Conservation (phyloP, 768 basidiomycete species). For the Harrya chromipes region DNA sequence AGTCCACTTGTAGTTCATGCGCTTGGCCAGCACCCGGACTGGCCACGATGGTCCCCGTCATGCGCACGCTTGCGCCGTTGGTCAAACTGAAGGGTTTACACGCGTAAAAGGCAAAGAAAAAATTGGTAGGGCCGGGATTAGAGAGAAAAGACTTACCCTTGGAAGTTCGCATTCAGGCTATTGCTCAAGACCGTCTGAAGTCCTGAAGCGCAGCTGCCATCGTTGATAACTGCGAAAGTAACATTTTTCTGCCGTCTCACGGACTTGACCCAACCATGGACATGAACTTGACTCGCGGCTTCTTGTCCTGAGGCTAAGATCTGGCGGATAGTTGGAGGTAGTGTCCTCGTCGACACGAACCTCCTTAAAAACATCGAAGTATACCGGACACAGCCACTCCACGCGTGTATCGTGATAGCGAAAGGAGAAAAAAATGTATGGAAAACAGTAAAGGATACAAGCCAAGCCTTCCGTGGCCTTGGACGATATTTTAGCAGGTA, state of each 20-base stretch:
- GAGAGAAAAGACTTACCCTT: slow-evolving; percentile 11
- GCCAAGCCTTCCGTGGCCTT: slow-evolving; percentile 14
- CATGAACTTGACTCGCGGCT: slow-evolving; percentile 27
- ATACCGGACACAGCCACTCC: slow-evolving; percentile 25
- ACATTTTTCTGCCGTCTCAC: slow-evolving; percentile 84
- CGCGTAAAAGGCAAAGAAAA: slow-evolving; percentile 1
- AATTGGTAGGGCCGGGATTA: not conserved
- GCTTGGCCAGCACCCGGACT: slow-evolving; percentile 52
- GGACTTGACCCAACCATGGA: slow-evolving; percentile 86
- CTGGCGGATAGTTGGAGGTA: slow-evolving; percentile 37
- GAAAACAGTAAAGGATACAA: slow-evolving; percentile 20
- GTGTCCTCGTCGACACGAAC: slow-evolving; percentile 27
- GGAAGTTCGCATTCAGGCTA: slow-evolving; percentile 12
- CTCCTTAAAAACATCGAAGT: slow-evolving; percentile 26
- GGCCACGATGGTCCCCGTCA: slow-evolving; percentile 43
- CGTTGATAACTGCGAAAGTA: slow-evolving; percentile 79
- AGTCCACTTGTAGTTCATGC: slow-evolving; percentile 49
- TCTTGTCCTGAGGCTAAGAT: slow-evolving; percentile 28
- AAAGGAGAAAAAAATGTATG: slow-evolving; percentile 3
- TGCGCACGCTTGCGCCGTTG: slow-evolving; percentile 53
- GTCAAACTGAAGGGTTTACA: slow-evolving; percentile 37
- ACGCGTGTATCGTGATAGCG: not conserved
- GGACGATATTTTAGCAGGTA: slow-evolving; percentile 23
- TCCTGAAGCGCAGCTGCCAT: slow-evolving; percentile 70
- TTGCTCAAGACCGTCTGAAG: slow-evolving; percentile 74